These are phyloP conservation scores for Pyrus pyrifolia DNA, from an alignment of 306 rosid genomes.

Conservation along the genomic window DNA sequence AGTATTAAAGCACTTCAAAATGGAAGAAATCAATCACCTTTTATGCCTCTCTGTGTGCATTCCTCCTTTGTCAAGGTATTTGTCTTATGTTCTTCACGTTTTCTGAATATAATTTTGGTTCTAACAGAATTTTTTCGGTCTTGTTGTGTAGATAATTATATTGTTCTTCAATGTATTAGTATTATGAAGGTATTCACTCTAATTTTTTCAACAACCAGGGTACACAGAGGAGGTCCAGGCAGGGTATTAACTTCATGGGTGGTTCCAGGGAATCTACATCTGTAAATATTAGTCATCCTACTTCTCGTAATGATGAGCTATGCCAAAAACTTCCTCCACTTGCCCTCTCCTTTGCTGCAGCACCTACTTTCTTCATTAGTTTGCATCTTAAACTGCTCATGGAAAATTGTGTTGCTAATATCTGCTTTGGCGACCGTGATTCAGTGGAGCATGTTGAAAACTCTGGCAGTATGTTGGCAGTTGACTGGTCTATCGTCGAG, in stretches of 20 bases:
- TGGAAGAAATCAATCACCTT: slow-evolving; percentile 31
- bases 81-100: slow-evolving; percentile 4
- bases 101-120: background rate
- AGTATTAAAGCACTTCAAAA: slow-evolving; percentile 74
- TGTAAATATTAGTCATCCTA: slow-evolving; percentile 26
- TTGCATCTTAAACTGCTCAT: slow-evolving; percentile 80
- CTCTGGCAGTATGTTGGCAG: slow-evolving; percentile 25
- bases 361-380: slow-evolving; percentile 70
- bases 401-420: slow-evolving; percentile 47
- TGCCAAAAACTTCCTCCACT: slow-evolving; percentile 51
- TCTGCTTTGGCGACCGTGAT: slow-evolving; percentile 37
- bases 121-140: background rate
- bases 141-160: background rate
- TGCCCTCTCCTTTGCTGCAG: slow-evolving; percentile 74
- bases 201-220: slow-evolving; percentile 38
- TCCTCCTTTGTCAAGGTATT: slow-evolving; percentile 55
- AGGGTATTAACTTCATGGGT: slow-evolving; percentile 52
- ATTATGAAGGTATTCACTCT: slow-evolving; percentile 22
- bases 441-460: slow-evolving; percentile 35
- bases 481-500: slow-evolving; percentile 26
- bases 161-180: slow-evolving; percentile 7
- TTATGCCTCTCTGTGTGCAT: slow-evolving; percentile 21
- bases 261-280: slow-evolving; percentile 39
- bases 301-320: slow-evolving; percentile 30
- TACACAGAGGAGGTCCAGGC: slow-evolving; percentile 41